Evolutionary conservation across 257 asterid species (phyloP).

Genomic region (Euphrasia confusa): DNA sequence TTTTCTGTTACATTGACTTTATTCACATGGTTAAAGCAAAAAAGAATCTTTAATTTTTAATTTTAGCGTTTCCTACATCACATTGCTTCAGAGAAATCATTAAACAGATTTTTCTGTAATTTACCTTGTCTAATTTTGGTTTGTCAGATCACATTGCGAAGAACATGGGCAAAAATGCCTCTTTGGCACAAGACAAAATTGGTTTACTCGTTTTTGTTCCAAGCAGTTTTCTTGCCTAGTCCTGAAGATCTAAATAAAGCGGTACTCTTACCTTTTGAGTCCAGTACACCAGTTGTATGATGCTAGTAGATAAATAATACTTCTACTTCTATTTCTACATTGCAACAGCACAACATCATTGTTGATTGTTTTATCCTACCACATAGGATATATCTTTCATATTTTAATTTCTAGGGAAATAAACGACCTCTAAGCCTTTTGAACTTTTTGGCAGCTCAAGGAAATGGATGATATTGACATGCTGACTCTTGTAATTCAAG

Average conservation of each 20-base stretch:
- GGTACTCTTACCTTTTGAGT: slow-evolving; percentile 23
- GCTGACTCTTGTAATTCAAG: slow-evolving; percentile 87
- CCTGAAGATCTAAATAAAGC: slow-evolving; percentile 81
- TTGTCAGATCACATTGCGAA: slow-evolving; percentile 65
- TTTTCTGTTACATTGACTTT: neutral
- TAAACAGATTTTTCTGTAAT: neutral
- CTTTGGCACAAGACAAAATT: slow-evolving; percentile 88
- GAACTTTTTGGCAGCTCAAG: slow-evolving; percentile 63
- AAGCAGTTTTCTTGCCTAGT: slow-evolving; percentile 37
- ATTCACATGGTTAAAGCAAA: neutral
- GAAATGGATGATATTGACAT: slow-evolving; percentile 92
- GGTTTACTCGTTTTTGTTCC: slow-evolving; percentile 62
- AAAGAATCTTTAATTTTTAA: neutral
- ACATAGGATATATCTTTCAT: neutral
- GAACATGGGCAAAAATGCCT: slow-evolving; percentile 93
- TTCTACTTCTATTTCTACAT: neutral
- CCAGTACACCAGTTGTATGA: neutral
- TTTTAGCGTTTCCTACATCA: neutral
- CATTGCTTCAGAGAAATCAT: neutral
- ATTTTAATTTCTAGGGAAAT: neutral
- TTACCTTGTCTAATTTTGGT: slow-evolving; percentile 17
- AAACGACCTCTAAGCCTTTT: neutral
- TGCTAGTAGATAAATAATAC: neutral
- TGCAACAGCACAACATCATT: too few relatives aligned
- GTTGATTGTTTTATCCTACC: slow-evolving; percentile 29